Conservation (phyloP, 768 basidiomycete species). For the Russula emetica region DNA sequence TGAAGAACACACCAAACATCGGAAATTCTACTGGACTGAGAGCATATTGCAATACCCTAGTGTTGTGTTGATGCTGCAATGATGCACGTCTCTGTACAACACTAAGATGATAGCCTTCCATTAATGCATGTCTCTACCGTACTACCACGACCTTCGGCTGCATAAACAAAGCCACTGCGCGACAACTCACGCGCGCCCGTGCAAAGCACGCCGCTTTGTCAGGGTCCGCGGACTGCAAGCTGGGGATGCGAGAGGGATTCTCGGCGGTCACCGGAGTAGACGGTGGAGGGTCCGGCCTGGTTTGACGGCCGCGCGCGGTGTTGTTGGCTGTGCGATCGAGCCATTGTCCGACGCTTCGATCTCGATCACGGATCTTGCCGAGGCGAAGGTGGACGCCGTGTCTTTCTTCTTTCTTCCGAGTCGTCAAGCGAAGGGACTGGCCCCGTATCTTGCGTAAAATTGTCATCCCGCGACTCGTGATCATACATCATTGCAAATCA, state of each 20-base stretch:
- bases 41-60: no score
- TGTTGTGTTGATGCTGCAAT: no score
- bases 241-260: slow-evolving; percentile 49
- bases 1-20: no score
- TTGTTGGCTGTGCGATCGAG: slow-evolving; percentile 11
- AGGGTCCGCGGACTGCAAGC: slow-evolving; percentile 80
- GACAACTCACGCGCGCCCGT: no score
- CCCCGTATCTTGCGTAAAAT: slow-evolving; percentile 12
- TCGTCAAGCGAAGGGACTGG: slow-evolving; percentile 23
- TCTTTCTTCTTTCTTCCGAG: slow-evolving; percentile 19
- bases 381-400: slow-evolving; percentile 29
- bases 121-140: no score
- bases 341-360: slow-evolving; percentile 20
- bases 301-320: not conserved
- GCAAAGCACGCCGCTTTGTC: slow-evolving; percentile 54
- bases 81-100: no score
- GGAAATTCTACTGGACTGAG: no score
- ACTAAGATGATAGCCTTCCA: no score
- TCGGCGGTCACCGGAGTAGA: slow-evolving; percentile 30
- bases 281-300: slow-evolving; percentile 25
- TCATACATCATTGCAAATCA: slow-evolving; percentile 15
- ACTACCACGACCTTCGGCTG: no score
- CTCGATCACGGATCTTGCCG: slow-evolving; percentile 24
- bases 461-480: slow-evolving; percentile 25
- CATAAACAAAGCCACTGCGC: no score